These are phyloP conservation scores for Chlorella vulgaris DNA, from an alignment of 139 green algal genomes.

Conservation along the genomic window DNA sequence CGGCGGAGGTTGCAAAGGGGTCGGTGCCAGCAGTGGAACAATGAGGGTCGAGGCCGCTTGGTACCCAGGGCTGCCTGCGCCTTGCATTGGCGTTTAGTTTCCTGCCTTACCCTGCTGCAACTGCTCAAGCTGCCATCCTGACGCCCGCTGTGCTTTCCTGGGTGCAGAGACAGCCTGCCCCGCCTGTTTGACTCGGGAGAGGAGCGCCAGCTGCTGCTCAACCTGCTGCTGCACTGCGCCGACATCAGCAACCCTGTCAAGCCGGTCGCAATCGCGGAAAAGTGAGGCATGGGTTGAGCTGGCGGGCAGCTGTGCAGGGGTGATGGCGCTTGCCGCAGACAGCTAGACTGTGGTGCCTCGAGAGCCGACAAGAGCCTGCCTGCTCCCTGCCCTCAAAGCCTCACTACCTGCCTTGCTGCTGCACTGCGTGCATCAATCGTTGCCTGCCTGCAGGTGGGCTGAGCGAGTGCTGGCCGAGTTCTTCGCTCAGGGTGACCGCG, in stretches of 20 bases:
- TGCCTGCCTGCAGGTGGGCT: conserved; percentile 59
- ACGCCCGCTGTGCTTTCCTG: not conserved
- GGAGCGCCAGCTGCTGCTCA: conserved; percentile 65
- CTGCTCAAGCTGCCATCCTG: not conserved
- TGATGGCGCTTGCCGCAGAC: not conserved
- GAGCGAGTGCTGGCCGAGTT: conserved; percentile 69
- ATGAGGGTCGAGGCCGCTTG: not conserved
- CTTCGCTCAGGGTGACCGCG: conserved; percentile 69
- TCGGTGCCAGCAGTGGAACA: not conserved
- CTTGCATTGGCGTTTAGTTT: too few species aligned
- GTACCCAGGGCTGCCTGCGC: not conserved
- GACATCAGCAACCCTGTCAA: conserved; percentile 73
- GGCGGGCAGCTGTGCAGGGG: not conserved
- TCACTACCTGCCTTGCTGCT: not conserved
- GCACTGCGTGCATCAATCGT: too few species aligned
- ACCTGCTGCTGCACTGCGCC: conserved; percentile 67
- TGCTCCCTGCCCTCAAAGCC: not conserved
- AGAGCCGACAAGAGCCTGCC: not conserved
- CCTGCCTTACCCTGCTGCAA: not conserved
- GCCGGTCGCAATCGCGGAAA: conserved; percentile 48
- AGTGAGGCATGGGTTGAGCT: conserved; percentile 34
- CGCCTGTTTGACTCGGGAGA: conserved; percentile 53
- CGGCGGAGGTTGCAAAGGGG: not conserved
- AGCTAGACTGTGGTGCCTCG: not conserved
- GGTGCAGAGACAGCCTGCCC: conserved; percentile 15